phyloP scores from a whole-genome alignment of 371 early-diverging fungal species.

The Mucor mucedo region DNA sequence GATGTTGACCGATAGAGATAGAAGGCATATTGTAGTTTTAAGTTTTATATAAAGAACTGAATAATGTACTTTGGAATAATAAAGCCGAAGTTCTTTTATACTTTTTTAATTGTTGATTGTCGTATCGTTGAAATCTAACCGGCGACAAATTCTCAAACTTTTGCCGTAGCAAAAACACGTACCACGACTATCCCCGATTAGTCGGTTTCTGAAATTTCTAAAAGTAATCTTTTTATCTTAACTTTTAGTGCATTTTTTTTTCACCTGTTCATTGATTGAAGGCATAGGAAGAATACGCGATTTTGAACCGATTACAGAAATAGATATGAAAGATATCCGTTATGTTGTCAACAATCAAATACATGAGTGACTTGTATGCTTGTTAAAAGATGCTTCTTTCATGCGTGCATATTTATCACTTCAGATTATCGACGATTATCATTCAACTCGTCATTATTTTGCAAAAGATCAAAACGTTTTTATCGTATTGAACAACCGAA shows the following conservation, averaged over 20 bases:
- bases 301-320: neutral
- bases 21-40: constrained; percentile 18
- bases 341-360: too few species aligned
- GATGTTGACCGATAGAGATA: constrained; percentile 38
- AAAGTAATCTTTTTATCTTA: constrained; percentile 17
- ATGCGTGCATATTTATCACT: too few species aligned
- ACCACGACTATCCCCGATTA: constrained; percentile 9
- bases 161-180: constrained; percentile 6
- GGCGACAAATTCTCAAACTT: constrained; percentile 5
- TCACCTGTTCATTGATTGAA: neutral
- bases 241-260: constrained; percentile 8
- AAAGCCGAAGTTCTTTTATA: constrained; percentile 8
- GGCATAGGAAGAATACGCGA: neutral
- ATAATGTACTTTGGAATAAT: constrained; percentile 1
- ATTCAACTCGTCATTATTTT: neutral
- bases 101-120: constrained; percentile 11
- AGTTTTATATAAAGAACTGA: constrained; percentile 7
- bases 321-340: neutral
- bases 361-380: too few species aligned
- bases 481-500: constrained; percentile 16
- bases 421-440: neutral
- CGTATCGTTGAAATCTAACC: constrained; percentile 22
- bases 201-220: constrained; percentile 9
- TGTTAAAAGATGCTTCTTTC: too few species aligned
- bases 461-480: constrained; percentile 1